phyloP scores from a whole-genome alignment of 208 protist species.

The Vickermania spadyakhi region DNA sequence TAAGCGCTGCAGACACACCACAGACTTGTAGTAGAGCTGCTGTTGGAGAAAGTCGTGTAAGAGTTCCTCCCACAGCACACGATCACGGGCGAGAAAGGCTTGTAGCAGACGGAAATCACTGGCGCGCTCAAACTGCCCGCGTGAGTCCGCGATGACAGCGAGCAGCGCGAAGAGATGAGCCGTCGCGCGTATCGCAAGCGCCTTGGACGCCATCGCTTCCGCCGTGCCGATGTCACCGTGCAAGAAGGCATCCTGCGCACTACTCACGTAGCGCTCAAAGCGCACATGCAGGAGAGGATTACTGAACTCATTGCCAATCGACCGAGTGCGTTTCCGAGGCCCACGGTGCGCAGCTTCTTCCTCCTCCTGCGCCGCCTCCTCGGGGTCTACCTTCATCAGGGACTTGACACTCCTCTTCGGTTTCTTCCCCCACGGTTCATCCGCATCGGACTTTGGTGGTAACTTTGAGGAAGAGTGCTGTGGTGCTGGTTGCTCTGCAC shows the following conservation, averaged over 20 bases:
- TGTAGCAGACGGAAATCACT: constrained; percentile 83
- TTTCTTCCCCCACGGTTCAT: too few relatives aligned
- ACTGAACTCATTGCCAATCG: constrained; percentile 32
- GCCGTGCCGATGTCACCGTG: constrained; percentile 39
- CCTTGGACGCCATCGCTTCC: constrained; percentile 50
- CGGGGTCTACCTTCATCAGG: too few relatives aligned
- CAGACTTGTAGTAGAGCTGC: constrained; percentile 79
- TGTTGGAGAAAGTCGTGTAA: constrained; percentile 77
- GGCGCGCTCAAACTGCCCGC: constrained; percentile 70
- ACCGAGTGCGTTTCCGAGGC: constrained; percentile 8
- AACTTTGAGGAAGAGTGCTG: too few relatives aligned
- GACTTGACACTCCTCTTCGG: too few relatives aligned
- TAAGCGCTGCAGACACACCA: constrained; percentile 78
- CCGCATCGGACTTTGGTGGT: too few relatives aligned
- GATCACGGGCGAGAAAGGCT: constrained; percentile 73
- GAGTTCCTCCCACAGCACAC: constrained; percentile 76
- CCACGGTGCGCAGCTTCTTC: too few relatives aligned
- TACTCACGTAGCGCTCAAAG: constrained; percentile 59
- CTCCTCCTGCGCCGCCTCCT: too few relatives aligned
- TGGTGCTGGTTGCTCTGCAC: too few relatives aligned
- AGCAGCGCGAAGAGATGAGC: constrained; percentile 77
- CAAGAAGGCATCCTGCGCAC: constrained; percentile 62
- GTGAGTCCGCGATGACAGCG: constrained; percentile 68
- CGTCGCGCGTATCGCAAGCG: constrained; percentile 71
- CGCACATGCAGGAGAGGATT: constrained; percentile 28